Conservation (phyloP, 768 basidiomycete genomes). For the Gyrodon lividus region DNA sequence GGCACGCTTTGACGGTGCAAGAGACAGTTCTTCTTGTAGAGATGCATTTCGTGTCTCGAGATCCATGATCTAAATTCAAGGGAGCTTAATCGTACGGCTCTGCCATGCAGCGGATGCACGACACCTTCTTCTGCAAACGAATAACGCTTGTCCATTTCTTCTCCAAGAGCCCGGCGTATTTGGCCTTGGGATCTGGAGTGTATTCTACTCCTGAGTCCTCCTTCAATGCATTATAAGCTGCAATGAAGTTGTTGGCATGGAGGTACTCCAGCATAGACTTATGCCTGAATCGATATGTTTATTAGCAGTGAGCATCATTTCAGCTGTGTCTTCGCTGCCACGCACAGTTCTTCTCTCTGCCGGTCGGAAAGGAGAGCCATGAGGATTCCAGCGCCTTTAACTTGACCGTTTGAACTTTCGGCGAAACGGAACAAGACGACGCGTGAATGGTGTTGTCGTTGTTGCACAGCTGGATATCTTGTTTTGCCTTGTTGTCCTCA, state of each 20-base stretch:
- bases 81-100: constrained; percentile 6
- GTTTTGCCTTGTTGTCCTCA: constrained; percentile 33
- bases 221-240: constrained; percentile 61
- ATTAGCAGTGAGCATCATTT: constrained; percentile 12
- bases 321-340: constrained; percentile 12
- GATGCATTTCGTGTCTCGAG: constrained; percentile 82
- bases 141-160: constrained; percentile 99
- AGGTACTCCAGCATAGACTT: constrained; percentile 82
- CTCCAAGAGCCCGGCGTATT: constrained; percentile 83
- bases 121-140: constrained; percentile 90
- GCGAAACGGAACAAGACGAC: constrained; percentile 8
- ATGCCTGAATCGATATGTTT: constrained; percentile 47
- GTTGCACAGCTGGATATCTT: constrained; percentile 19
- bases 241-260: constrained; percentile 60
- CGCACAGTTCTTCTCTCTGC: constrained; percentile 49
- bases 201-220: constrained; percentile 58
- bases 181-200: constrained; percentile 81
- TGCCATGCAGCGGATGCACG: constrained; percentile 13
- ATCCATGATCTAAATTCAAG: constrained; percentile 78
- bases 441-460: constrained; percentile 17
- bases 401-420: constrained; percentile 5
- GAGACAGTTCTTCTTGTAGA: constrained; percentile 66
- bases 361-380: constrained; percentile 47
- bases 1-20: constrained; percentile 49
- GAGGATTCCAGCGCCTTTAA: constrained; percentile 8